These are phyloP conservation scores for Scytalidium lignicola DNA, from an alignment of 2,329 filamentous ascomycete genomes.

Conservation along the genomic window DNA sequence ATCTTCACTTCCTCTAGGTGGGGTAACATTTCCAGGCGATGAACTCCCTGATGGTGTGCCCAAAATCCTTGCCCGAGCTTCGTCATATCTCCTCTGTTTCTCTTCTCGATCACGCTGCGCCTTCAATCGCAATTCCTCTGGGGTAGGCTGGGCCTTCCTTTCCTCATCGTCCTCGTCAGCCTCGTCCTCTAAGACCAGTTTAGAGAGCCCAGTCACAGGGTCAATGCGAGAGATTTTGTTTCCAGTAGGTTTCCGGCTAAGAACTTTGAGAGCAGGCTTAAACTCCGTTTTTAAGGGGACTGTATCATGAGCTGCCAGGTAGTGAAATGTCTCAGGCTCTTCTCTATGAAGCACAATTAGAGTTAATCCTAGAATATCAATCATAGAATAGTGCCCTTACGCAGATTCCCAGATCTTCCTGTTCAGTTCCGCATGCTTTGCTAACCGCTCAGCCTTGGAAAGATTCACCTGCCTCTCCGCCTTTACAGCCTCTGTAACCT, in stretches of 20 bases:
- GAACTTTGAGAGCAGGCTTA: constrained; percentile 77
- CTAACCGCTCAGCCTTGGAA: constrained; percentile 71
- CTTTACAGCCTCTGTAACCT: constrained; percentile 17
- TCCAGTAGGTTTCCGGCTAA: constrained; percentile 72
- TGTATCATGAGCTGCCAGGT: constrained; percentile 59
- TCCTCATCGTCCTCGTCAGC: constrained; percentile 63
- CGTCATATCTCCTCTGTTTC: constrained; percentile 85
- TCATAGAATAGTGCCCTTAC: constrained; percentile 43
- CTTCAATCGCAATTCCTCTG: constrained; percentile 72
- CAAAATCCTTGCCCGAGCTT: constrained; percentile 82
- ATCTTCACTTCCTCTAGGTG: constrained; percentile 45
- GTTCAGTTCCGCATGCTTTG: constrained; percentile 78
- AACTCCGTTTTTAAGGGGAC: constrained; percentile 66
- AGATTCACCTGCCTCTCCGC: constrained; percentile 32
- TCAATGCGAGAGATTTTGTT: constrained; percentile 55
- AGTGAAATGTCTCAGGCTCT: constrained; percentile 68
- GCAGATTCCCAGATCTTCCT: constrained; percentile 85
- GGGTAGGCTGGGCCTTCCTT: constrained; percentile 58
- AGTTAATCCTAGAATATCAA: neutral
- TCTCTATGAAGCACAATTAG: constrained; percentile 39
- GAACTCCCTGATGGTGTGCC: constrained; percentile 57
- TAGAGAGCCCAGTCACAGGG: constrained; percentile 42
- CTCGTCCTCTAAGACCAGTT: constrained; percentile 45
- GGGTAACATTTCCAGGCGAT: constrained; percentile 57
- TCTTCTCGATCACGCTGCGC: constrained; percentile 79